Percentiles rank a stretch among this genome's conserved stretches.
Evolutionary conservation across 345 rosid genomes (phyloP).

Genomic region (Litchi chinensis): DNA sequence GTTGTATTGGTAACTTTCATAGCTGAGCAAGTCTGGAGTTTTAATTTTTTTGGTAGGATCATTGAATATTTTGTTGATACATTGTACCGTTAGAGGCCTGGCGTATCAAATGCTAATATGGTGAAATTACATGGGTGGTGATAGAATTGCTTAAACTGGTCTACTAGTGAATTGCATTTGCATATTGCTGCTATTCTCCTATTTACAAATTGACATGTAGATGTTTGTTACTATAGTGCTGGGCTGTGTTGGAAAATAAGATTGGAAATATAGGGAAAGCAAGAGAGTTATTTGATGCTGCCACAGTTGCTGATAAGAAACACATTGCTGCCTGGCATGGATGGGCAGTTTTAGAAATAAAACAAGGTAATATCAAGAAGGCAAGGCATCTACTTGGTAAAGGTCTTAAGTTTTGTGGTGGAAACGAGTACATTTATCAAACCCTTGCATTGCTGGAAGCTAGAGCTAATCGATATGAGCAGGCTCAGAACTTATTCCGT

Average conservation of each 20-base stretch:
- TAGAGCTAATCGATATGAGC: conserved; percentile 71
- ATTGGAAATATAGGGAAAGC: conserved; percentile 84
- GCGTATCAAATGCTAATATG: background rate
- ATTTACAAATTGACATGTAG: conserved; percentile 14
- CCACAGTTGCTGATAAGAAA: conserved; percentile 90
- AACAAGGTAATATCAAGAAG: conserved; percentile 86
- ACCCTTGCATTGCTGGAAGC: conserved; percentile 87
- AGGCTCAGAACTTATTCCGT: conserved; percentile 77
- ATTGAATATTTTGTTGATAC: background rate
- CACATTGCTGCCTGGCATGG: conserved; percentile 99
- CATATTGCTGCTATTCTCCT: background rate
- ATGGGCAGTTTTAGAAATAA: conserved; percentile 94
- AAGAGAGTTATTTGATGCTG: conserved; percentile 92
- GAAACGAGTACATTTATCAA: conserved; percentile 91
- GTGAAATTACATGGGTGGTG: background rate
- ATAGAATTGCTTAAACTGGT: background rate
- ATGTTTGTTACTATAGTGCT: conserved; percentile 64
- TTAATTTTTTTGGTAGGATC: background rate
- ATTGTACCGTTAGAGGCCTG: background rate
- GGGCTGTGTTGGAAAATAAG: conserved; percentile 92
- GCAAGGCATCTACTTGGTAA: conserved; percentile 90
- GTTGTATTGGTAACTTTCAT: too few species aligned
- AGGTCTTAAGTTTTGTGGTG: conserved; percentile 84
- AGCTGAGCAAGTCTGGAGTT: too few species aligned
- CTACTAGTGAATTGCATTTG: background rate